Evolutionary conservation across 805 yeast genomes (phyloP).

Genomic region (Pichia exigua): DNA sequence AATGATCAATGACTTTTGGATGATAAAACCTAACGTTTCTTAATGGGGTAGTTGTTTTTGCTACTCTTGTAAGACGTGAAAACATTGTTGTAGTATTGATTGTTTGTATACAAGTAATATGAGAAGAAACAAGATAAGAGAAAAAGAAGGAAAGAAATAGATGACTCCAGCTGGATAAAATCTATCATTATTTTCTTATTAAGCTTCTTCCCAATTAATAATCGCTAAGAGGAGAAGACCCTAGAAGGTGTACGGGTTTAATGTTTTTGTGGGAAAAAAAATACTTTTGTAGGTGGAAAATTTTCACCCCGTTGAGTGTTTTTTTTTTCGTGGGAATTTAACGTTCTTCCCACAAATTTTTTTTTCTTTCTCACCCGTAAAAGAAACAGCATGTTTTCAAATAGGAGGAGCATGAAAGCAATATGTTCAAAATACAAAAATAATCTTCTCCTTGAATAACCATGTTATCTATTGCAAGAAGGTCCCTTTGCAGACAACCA

Average conservation of each 20-base stretch:
- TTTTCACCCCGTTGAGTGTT: neutral
- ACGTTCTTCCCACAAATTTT: neutral
- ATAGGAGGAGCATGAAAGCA: neutral
- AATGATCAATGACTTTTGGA: slow-evolving; percentile 91
- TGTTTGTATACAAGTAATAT: no score
- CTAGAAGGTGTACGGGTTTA: neutral
- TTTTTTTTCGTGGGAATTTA: no score
- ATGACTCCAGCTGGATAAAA: neutral
- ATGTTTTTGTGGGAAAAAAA: neutral
- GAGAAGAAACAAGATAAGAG: neutral
- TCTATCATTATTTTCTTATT: neutral
- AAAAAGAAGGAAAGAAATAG: neutral
- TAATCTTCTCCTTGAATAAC: neutral
- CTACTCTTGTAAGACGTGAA: neutral
- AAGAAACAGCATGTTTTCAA: neutral
- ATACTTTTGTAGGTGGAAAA: no score
- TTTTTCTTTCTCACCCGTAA: neutral
- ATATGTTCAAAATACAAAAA: neutral
- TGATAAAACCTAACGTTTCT: slow-evolving; percentile 47
- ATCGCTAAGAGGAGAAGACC: neutral
- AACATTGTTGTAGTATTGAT: neutral
- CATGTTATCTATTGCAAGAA: neutral
- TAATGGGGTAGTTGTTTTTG: neutral
- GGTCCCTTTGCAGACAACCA: neutral
- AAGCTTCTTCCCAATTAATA: neutral